Evolutionary conservation across 2,329 filamentous ascomycete species (phyloP), one percentile per base, ranked within the genome.

Genomic region (Pseudocercospora macadamiae): DNA sequence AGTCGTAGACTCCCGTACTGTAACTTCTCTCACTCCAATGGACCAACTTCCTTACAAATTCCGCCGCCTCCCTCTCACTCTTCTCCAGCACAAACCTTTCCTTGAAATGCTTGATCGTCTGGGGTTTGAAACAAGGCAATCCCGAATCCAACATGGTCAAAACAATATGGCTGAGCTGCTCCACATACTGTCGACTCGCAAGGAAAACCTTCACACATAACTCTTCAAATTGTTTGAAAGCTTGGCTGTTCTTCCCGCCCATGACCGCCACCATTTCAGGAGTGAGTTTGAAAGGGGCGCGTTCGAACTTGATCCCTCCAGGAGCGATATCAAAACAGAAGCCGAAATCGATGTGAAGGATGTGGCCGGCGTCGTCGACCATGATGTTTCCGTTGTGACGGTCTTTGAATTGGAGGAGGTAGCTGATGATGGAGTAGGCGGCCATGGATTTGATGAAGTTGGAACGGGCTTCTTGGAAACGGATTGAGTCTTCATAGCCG

Each of bases 401-500:
- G 74, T 99, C 95, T 76, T 99, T 99, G 87, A 99, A 97, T 71
- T 99, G 96, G 34, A 99, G 80, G 12, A 99, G 82, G 78, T 96
- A 99, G 0, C 91, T 96, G 65, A 99, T 97, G 70, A 99, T 89
- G 16, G 90, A 96, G 80, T 99, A 99, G 10, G 95, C 96, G 0
- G 96, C 95, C 95, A 99, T 97, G 72, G 89, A 95, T 80, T 99
- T 99, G 76, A 99, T 93, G 73, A 99, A 99, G 76, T 97, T 97
- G 78, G 86, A 93, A 63, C 95, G 89, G 9, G 95, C 95, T 74
- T 93, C 89, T 76, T 99, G 96, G 82, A 97, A 99, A 36, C 88
- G 87, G 51, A 96, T 88, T 1, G 91, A 96, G 74, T 97, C 92
- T 75, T 97, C 93, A 69, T 95, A 95, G 65, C 95, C 95, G 73